These are phyloP conservation scores for Eutrema yunnanense DNA, from an alignment of 345 rosid species.

Conservation along the genomic window DNA sequence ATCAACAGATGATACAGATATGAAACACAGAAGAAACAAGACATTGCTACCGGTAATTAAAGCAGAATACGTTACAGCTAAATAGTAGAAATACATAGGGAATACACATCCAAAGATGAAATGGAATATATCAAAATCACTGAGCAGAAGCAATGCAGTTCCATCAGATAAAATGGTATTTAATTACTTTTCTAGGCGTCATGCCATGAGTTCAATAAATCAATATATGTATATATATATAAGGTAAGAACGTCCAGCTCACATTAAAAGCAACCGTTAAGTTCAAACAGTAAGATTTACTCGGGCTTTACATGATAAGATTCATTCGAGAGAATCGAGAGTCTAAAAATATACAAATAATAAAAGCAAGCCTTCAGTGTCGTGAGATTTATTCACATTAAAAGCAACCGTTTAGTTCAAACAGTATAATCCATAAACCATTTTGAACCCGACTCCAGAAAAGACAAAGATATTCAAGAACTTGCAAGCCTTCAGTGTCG, in stretches of 20 bases:
- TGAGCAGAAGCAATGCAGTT: slow-evolving; percentile 1
- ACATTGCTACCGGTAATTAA: slow-evolving; percentile 2
- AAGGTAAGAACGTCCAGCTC: neutral
- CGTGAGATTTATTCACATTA: too few relatives aligned
- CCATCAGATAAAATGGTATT: neutral
- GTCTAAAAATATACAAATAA: neutral
- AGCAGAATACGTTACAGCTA: neutral
- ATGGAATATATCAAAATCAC: slow-evolving; percentile 3
- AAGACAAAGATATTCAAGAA: neutral
- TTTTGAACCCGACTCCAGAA: neutral
- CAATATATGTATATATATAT: neutral
- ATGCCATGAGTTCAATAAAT: neutral
- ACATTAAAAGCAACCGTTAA: neutral
- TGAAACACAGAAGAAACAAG: slow-evolving; percentile 10
- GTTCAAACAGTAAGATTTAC: neutral
- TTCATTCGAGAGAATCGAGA: neutral
- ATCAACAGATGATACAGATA: slow-evolving; percentile 18
- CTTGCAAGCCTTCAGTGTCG: neutral
- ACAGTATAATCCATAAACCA: neutral
- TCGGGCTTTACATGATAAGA: neutral
- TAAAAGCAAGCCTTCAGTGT: too few relatives aligned
- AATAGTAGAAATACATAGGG: neutral
- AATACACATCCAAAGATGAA: neutral
- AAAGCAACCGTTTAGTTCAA: too few relatives aligned
- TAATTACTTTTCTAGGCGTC: slow-evolving; percentile 3